Evolutionary conservation across 495 filamentous ascomycete species (phyloP).

Genomic region (Terfezia boudieri): DNA sequence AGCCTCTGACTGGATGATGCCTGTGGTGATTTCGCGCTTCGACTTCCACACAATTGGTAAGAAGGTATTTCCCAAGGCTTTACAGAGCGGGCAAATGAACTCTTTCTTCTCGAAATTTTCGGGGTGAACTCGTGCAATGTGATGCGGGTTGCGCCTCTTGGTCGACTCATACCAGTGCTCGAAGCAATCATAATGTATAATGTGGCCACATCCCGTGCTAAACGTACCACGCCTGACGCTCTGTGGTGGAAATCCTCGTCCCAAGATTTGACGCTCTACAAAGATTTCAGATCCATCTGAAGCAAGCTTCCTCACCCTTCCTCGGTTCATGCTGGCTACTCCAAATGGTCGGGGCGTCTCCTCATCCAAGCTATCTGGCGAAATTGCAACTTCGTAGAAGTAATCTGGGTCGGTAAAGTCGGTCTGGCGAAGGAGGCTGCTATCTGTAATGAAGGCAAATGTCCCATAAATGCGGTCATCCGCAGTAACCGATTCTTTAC

Average conservation of each 20-base stretch:
- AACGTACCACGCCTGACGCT: slow-evolving; percentile 55
- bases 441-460: slow-evolving; percentile 72
- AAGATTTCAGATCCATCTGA: slow-evolving; percentile 44
- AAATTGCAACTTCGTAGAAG: slow-evolving; percentile 57
- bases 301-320: slow-evolving; percentile 49
- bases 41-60: slow-evolving; percentile 89
- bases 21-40: slow-evolving; percentile 61
- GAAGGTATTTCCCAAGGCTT: slow-evolving; percentile 88
- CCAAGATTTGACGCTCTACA: slow-evolving; percentile 57
- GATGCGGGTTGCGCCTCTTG: slow-evolving; percentile 57
- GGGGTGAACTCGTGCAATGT: slow-evolving; percentile 82
- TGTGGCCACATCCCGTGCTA: slow-evolving; percentile 80
- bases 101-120: slow-evolving; percentile 55
- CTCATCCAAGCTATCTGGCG: slow-evolving; percentile 55
- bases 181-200: slow-evolving; percentile 96
- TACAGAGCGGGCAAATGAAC: slow-evolving; percentile 95
- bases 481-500: slow-evolving; percentile 73
- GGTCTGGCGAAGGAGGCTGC: slow-evolving; percentile 68
- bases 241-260: slow-evolving; percentile 60
- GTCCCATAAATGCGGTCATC: slow-evolving; percentile 77
- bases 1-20: slow-evolving; percentile 32
- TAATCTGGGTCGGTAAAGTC: slow-evolving; percentile 60
- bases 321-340: slow-evolving; percentile 64
- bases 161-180: slow-evolving; percentile 72
- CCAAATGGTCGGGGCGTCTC: slow-evolving; percentile 71